Conservation (phyloP, 1,284 basidiomycete genomes). For the Phlebopus sp. region DNA sequence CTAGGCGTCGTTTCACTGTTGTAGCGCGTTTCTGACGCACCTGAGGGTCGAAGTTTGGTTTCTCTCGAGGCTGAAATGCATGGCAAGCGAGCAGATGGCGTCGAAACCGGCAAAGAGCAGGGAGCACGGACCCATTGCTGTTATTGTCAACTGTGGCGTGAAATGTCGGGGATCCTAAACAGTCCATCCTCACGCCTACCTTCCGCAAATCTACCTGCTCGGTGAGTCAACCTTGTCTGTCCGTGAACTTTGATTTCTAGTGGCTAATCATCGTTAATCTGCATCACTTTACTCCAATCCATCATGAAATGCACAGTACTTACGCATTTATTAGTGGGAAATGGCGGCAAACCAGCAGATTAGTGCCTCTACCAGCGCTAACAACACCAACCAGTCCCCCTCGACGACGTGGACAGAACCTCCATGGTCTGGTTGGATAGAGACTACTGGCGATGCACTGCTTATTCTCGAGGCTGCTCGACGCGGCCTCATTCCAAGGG, state of each 20-base stretch:
- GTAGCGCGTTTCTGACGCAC: not conserved
- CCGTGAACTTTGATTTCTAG: slow-evolving; percentile 52
- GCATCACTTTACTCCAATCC: slow-evolving; percentile 15
- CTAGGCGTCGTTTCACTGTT: not conserved
- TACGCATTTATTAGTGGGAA: slow-evolving; percentile 15
- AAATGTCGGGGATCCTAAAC: slow-evolving; percentile 23
- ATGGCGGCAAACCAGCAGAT: slow-evolving; percentile 42
- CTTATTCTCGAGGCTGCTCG: slow-evolving; percentile 94
- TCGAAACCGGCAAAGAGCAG: not conserved
- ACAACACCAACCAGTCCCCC: slow-evolving; percentile 22
- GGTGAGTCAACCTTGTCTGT: slow-evolving; percentile 59
- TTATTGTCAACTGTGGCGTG: slow-evolving; percentile 30
- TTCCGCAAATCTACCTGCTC: slow-evolving; percentile 51
- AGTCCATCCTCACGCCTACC: slow-evolving; percentile 43
- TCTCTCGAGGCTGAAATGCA: not conserved
- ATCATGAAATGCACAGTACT: slow-evolving; percentile 24
- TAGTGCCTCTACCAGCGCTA: slow-evolving; percentile 20
- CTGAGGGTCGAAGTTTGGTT: not conserved
- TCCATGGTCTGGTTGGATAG: slow-evolving; percentile 91
- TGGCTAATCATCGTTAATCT: slow-evolving; percentile 35
- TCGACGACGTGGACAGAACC: slow-evolving; percentile 69
- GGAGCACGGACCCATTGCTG: slow-evolving; percentile 27
- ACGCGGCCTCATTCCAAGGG: slow-evolving; percentile 85
- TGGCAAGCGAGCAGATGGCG: not conserved
- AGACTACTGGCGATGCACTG: slow-evolving; percentile 92